Evolutionary conservation across 768 basidiomycete genomes (phyloP).

Genomic region (Pholiota molesta): DNA sequence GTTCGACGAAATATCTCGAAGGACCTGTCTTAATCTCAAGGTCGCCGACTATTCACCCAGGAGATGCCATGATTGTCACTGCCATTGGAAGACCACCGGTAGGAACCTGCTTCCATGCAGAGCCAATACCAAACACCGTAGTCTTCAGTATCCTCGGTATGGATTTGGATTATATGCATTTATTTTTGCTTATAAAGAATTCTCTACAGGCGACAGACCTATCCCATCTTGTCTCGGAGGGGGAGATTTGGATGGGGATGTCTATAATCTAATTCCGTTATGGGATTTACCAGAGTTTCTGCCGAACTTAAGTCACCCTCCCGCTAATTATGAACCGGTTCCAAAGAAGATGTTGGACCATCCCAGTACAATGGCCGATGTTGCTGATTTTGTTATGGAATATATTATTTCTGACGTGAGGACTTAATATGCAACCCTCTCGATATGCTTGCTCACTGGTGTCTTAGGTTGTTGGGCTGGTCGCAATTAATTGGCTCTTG

Average conservation of each 20-base stretch:
- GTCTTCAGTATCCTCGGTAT: conserved; percentile 65
- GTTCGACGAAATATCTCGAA: conserved; percentile 45
- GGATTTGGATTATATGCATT: conserved; percentile 4
- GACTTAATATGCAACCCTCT: conserved; percentile 9
- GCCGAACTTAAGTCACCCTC: conserved; percentile 25
- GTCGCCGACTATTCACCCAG: conserved; percentile 72
- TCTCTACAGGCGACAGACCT: conserved; percentile 53
- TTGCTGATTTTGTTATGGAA: conserved; percentile 71
- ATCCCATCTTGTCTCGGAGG: conserved; percentile 67
- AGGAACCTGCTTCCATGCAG: conserved; percentile 52
- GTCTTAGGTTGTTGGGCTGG: conserved; percentile 57
- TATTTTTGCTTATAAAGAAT: not conserved
- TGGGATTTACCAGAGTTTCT: conserved; percentile 37
- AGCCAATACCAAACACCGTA: conserved; percentile 61
- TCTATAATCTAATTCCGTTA: conserved; percentile 55
- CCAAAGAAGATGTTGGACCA: conserved; percentile 44
- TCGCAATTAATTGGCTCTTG: conserved; percentile 65
- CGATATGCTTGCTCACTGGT: not conserved
- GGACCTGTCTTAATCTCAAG: conserved; percentile 61
- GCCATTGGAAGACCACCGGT: conserved; percentile 64
- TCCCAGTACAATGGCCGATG: conserved; percentile 61
- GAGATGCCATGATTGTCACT: conserved; percentile 60
- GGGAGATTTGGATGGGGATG: conserved; percentile 71
- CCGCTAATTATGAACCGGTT: conserved; percentile 56
- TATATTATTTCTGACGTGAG: conserved; percentile 68